Percentiles rank a stretch among this genome's conserved stretches.
These are phyloP conservation scores for Calonectria multiphialidica DNA, from an alignment of 2,329 filamentous ascomycete species.

Conservation along the genomic window DNA sequence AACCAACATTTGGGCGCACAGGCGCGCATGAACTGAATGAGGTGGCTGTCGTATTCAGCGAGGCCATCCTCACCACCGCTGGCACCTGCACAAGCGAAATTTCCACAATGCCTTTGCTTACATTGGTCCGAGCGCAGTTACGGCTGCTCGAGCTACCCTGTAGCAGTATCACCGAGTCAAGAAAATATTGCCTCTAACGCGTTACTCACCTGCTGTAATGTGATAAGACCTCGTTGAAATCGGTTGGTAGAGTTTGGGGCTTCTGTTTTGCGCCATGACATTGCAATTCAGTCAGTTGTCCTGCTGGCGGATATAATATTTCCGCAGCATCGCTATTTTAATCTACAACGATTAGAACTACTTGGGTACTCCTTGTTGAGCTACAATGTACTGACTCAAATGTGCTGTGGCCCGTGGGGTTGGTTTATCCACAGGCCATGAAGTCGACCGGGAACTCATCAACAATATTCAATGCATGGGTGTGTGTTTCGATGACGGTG, in stretches of 20 bases:
- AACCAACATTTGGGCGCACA: constrained; percentile 10
- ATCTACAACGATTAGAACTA: not conserved
- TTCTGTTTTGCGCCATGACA: too few relatives aligned
- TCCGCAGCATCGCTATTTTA: not conserved
- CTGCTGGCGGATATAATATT: too few relatives aligned
- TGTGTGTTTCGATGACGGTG: too few relatives aligned
- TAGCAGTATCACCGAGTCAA: not conserved
- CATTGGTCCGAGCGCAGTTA: not conserved
- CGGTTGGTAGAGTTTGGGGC: too few relatives aligned
- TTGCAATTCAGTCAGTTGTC: too few relatives aligned
- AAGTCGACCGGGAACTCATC: not conserved
- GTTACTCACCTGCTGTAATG: not conserved
- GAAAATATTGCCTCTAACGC: too few relatives aligned
- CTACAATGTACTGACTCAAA: not conserved
- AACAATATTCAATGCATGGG: not conserved
- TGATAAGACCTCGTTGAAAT: not conserved
- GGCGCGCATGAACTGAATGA: constrained; percentile 24
- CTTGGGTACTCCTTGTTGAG: not conserved
- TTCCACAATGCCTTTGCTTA: constrained; percentile 26
- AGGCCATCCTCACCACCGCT: constrained; percentile 22
- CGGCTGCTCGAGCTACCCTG: not conserved
- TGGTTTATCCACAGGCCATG: not conserved
- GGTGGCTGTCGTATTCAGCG: not conserved
- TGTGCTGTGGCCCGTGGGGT: too few relatives aligned
- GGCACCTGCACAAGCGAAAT: constrained; percentile 33